Evolutionary conservation across 306 rosid genomes (phyloP).

Genomic region (Trichosanthes cucumerina): DNA sequence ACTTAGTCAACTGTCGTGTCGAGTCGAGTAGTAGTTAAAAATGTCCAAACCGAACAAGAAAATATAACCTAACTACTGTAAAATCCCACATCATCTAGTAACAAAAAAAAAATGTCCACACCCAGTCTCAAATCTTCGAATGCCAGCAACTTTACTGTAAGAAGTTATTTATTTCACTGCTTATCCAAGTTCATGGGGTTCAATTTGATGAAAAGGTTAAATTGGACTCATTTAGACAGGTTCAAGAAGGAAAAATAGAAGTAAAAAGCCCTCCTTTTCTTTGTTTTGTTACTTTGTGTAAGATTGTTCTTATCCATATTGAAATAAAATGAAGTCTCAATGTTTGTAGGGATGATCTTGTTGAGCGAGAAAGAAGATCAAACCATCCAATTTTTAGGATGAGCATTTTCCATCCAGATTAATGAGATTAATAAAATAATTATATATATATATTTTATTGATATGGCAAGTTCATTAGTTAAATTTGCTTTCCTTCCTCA

Average conservation of each 20-base stretch:
- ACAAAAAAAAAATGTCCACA: background rate
- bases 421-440: no score
- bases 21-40: no score
- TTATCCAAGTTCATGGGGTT: background rate
- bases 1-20: no score
- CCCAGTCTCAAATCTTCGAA: background rate
- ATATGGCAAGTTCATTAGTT: no score
- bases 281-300: background rate
- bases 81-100: no score
- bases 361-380: background rate
- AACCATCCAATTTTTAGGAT: background rate
- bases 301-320: background rate
- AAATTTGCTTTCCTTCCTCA: no score
- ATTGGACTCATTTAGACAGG: background rate
- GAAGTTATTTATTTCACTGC: background rate
- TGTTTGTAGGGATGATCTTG: background rate
- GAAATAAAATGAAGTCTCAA: background rate
- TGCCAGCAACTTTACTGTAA: background rate
- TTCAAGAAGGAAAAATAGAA: background rate
- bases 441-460: no score
- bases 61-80: no score
- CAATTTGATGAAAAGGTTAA: background rate
- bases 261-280: background rate
- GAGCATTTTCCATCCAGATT: background rate
- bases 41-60: background rate